These are phyloP conservation scores for Nelumbo lutea DNA, from an alignment of 164 flowering plant species.

Conservation along the genomic window DNA sequence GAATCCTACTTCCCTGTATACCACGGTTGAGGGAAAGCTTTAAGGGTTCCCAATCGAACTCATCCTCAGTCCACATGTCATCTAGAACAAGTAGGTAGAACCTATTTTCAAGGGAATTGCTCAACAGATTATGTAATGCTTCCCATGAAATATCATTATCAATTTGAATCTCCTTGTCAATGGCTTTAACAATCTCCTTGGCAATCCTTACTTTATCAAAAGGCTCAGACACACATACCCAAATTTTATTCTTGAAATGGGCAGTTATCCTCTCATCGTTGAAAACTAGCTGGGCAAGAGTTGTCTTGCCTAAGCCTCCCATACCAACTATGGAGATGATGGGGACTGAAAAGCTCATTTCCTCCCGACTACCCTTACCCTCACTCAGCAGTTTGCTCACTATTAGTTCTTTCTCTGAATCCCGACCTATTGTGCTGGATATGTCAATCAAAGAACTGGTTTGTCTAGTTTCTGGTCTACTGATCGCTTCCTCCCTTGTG, in stretches of 20 bases:
- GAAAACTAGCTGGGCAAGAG: neutral
- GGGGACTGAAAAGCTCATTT: neutral
- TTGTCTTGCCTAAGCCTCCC: neutral
- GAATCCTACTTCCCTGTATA: slow-evolving; percentile 5
- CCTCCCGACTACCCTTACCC: neutral
- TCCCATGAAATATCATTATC: neutral
- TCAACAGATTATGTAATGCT: neutral
- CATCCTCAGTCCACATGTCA: neutral
- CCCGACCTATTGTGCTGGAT: neutral
- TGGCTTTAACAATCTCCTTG: neutral
- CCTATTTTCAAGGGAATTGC: neutral
- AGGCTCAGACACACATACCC: neutral
- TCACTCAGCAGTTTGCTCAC: neutral
- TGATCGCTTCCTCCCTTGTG: neutral
- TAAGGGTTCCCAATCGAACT: slow-evolving; percentile 10
- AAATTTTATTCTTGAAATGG: neutral
- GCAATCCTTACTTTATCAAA: neutral
- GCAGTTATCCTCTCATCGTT: neutral
- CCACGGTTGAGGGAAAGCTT: slow-evolving; percentile 3
- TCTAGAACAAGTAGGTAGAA: neutral
- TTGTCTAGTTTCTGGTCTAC: neutral
- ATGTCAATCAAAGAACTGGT: neutral
- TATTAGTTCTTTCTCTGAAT: neutral
- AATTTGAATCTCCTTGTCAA: too few relatives aligned
- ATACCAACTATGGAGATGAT: neutral